Base-by-base conservation (phyloP, 192 early-diverging fungal species). In the Mortierella antarctica region DNA sequence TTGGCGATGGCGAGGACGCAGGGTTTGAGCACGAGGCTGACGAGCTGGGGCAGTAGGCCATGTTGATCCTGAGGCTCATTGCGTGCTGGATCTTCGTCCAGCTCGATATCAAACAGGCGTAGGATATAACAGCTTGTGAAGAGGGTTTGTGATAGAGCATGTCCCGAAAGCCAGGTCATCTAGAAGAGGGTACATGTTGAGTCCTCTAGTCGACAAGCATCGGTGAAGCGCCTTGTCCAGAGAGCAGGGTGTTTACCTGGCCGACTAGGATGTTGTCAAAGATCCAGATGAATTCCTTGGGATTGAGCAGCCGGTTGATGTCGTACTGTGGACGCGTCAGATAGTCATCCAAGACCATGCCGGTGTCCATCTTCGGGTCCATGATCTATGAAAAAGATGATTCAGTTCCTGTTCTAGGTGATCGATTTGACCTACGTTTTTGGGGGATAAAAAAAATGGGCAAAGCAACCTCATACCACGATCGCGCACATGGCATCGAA, bases 401-500 rank as follows among this genome's bases (percentile, higher is more conserved):
- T 31, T 49, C 23, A 59, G 67, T 20, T 39, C 14, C 10, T 21
- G 12, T 17, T 8, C 13, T 3, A 15, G 20, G 20, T 40, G 57
- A 12, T 40, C 41, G 0, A 6, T 8, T 31, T 31, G 31, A 31
- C 3, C 31, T 31, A 31, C 31, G 1, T 8, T 17, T 18, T 17
- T 9, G 54, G 54, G 21, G 20, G 17, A 20, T 55, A 14, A n/a
- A 15, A 9, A 20, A 21, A 15, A 55, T 9, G 13, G 54, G 21
- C 11, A 59, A 6, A 7, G 5, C 7, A 21, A 18, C 15, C 6
- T n/a, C 52, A 15, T 72, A 82, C 84, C 72, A 82, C 90, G 51
- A 90, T 89, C 13, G 90, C 89, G 46, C 87, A 86, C 90, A 91
- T 90, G 21, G 88, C 90, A 51, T 91, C 90, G 70, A 83, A 88